Base-by-base conservation (phyloP, 257 asterid species). In the Mitragyna speciosa region DNA sequence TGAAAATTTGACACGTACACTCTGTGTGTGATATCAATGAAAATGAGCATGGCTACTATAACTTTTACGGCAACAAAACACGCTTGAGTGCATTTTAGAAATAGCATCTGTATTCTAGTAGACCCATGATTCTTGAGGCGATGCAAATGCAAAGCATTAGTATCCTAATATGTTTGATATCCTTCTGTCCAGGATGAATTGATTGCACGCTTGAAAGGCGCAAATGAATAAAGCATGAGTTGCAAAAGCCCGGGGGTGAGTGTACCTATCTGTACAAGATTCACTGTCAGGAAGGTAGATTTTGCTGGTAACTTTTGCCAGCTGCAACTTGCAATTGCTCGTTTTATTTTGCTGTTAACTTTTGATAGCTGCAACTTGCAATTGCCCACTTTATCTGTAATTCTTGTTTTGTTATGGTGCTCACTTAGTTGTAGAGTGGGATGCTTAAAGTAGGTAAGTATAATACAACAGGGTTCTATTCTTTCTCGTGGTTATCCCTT, bases 161-260 rank as follows among this genome's bases (percentile, higher is more conserved):
- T 45, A 45, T 2, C 11, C 49, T 36, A 36, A 36, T 36, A 36
- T 36, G 41, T 36, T 36, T 36, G 41, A 36, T 36, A 36, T 36
- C 41, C 41, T 36, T n/a, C 20, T 83, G 24, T 71, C 73, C 94
- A 92, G 97, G 94, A 89, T 43, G 94, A 90, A 76, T 75, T 92
- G 92, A 89, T 92, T 70, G 80, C 88, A 22, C 95, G 95, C 59
- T 86, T 92, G 83, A 83, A 77, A 83, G 89, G 59, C 19, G 73
- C 79, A 24, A 87, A 83, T 58, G 80, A 85, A 82, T 85, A 78
- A 84, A 71, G 77, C 70, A 24, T 43, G 24, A 28, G 39, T 30
- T 68, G 47, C 66, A 79, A 61, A 79, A 61, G 52, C 82, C 80
- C 73, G 17, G 81, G 77, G 76, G 87, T 80, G 61, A 65, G 17